Evolutionary conservation across 2,329 filamentous ascomycete genomes (phyloP).

Genomic region (Colletotrichum tamarilloi): DNA sequence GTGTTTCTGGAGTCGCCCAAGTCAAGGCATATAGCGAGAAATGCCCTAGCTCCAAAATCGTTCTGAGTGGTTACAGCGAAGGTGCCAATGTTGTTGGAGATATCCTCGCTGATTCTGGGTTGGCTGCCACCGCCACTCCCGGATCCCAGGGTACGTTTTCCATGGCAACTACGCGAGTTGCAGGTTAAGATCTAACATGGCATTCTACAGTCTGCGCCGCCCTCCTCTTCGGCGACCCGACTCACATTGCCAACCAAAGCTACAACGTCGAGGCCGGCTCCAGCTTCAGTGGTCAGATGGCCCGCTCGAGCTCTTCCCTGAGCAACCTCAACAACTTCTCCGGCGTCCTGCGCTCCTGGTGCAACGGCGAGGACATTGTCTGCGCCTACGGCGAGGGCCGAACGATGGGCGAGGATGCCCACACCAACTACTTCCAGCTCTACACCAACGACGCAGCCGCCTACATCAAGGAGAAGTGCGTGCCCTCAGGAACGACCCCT

Average conservation of each 20-base stretch:
- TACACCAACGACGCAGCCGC: constrained; percentile 28
- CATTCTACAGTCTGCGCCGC: constrained; percentile 44
- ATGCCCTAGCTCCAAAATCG: constrained; percentile 52
- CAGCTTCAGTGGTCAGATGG: constrained; percentile 9
- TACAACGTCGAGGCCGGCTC: constrained; percentile 47
- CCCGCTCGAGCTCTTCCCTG: constrained; percentile 22
- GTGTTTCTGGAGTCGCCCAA: constrained; percentile 47
- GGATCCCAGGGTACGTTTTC: constrained; percentile 46
- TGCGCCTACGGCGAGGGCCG: constrained; percentile 47
- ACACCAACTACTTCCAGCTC: constrained; percentile 47
- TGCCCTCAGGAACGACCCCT: not conserved
- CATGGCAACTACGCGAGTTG: not conserved
- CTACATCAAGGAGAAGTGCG: constrained; percentile 34
- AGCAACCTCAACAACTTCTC: constrained; percentile 26
- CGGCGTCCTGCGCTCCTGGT: constrained; percentile 45
- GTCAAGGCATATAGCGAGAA: constrained; percentile 51
- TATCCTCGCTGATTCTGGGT: constrained; percentile 45
- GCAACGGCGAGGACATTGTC: constrained; percentile 49
- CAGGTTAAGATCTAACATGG: not conserved
- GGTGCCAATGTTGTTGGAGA: constrained; percentile 52
- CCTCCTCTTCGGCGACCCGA: constrained; percentile 47
- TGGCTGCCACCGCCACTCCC: constrained; percentile 41
- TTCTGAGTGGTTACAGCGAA: constrained; percentile 54
- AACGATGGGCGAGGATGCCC: constrained; percentile 41
- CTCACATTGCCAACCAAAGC: constrained; percentile 47